Conservation (phyloP, 169 alveolate species). For the Plasmodium adleri region DNA sequence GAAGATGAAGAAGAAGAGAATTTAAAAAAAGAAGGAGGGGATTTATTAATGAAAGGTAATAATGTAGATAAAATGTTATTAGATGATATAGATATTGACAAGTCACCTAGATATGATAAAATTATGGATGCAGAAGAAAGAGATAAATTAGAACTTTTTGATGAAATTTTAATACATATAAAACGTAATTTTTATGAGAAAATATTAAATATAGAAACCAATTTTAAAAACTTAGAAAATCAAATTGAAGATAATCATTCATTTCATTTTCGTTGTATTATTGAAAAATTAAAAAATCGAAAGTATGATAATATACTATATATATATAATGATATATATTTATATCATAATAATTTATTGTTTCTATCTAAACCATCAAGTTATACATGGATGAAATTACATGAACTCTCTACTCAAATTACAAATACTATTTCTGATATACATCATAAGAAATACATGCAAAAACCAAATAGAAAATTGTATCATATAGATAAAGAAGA, state of each 20-base stretch:
- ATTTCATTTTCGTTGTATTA: conserved; percentile 50
- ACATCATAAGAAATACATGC: conserved; percentile 30
- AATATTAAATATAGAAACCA: conserved; percentile 55
- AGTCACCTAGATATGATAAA: neutral
- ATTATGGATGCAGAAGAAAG: neutral
- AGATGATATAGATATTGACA: neutral
- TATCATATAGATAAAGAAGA: conserved; percentile 4
- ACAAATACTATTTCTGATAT: conserved; percentile 16
- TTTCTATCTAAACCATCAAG: conserved; percentile 71
- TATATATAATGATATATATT: conserved; percentile 46
- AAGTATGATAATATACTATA: conserved; percentile 36
- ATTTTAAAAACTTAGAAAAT: conserved; percentile 61
- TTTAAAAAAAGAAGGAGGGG: neutral
- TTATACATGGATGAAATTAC: conserved; percentile 65
- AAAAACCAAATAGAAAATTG: neutral
- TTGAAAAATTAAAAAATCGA: conserved; percentile 42
- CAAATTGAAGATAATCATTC: conserved; percentile 53
- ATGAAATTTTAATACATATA: conserved; percentile 33
- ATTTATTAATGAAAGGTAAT: neutral
- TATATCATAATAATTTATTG: conserved; percentile 46
- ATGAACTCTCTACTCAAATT: conserved; percentile 41
- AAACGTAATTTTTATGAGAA: conserved; percentile 17
- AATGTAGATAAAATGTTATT: neutral
- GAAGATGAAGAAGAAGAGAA: neutral
- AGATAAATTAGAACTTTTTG: conserved; percentile 32